Evolutionary conservation across 176 grass and related monocot species (phyloP).

Genomic region (Poa pratensis): DNA sequence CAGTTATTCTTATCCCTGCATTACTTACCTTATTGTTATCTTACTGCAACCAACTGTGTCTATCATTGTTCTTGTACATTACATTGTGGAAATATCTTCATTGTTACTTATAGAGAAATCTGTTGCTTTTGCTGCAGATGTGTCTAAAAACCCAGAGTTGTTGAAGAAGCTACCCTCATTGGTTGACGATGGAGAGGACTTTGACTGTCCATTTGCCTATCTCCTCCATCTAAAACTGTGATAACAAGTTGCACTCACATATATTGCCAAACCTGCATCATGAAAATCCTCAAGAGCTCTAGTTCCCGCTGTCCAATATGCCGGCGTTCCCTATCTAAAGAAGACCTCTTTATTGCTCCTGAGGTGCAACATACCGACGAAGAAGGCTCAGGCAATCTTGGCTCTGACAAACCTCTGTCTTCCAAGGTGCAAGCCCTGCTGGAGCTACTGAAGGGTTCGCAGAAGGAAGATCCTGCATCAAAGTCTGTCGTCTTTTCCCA

Average conservation of each 20-base stretch:
- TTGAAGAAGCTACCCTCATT: constrained; percentile 86
- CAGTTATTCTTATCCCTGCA: background rate
- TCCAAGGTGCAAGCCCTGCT: constrained; percentile 84
- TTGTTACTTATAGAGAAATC: constrained; percentile 26
- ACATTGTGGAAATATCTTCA: background rate
- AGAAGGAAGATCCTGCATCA: constrained; percentile 52
- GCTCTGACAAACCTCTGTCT: constrained; percentile 54
- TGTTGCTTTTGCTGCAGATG: constrained; percentile 62
- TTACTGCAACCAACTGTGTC: constrained; percentile 8
- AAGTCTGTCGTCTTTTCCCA: constrained; percentile 95
- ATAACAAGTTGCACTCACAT: constrained; percentile 93
- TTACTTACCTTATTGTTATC: background rate
- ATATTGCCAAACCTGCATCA: constrained; percentile 87
- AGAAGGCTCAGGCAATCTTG: constrained; percentile 42
- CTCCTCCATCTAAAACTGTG: constrained; percentile 74
- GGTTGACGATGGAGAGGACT: constrained; percentile 93
- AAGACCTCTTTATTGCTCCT: constrained; percentile 84
- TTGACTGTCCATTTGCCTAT: constrained; percentile 95
- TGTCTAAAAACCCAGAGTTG: constrained; percentile 74
- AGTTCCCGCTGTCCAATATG: constrained; percentile 91
- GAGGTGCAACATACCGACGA: constrained; percentile 54
- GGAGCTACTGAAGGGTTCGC: constrained; percentile 60
- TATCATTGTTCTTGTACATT: constrained; percentile 1
- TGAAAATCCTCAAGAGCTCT: constrained; percentile 68
- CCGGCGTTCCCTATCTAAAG: constrained; percentile 69